These are phyloP conservation scores for Bacidia rubella DNA, from an alignment of 495 filamentous ascomycete species.

Conservation along the genomic window DNA sequence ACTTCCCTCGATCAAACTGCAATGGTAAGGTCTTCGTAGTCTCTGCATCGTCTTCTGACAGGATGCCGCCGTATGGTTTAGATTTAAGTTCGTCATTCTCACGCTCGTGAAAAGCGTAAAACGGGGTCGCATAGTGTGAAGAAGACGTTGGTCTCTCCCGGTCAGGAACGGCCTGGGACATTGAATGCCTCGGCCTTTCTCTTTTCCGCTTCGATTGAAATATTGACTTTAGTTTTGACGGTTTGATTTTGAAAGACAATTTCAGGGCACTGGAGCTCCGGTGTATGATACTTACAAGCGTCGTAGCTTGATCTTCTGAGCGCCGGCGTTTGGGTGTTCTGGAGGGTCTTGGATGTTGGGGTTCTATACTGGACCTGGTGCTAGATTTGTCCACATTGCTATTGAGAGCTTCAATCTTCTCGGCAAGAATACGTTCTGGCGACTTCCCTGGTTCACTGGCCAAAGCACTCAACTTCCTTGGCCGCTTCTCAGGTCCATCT, in stretches of 20 bases:
- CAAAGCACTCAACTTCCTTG: constrained; percentile 18
- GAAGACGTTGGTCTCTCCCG: constrained; percentile 30
- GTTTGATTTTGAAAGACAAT: constrained; percentile 45
- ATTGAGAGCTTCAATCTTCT: constrained; percentile 18
- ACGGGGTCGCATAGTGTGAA: constrained; percentile 52
- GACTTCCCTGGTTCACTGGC: constrained; percentile 11
- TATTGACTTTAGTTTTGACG: constrained; percentile 45
- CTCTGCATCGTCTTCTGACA: constrained; percentile 79
- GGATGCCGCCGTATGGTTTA: constrained; percentile 91
- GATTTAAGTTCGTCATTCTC: constrained; percentile 79
- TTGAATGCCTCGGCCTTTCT: constrained; percentile 22
- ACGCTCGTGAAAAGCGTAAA: constrained; percentile 74
- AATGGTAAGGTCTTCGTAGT: constrained; percentile 77
- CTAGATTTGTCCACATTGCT: constrained; percentile 14
- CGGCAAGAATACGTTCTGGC: constrained; percentile 8
- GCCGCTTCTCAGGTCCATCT: constrained; percentile 34
- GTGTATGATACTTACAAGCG: constrained; percentile 23
- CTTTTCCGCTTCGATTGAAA: constrained; percentile 24
- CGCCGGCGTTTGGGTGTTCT: constrained; percentile 25
- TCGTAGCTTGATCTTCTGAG: constrained; percentile 19
- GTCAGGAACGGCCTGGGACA: constrained; percentile 30
- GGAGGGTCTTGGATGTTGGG: constrained; percentile 14
- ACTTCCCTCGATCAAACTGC: constrained; percentile 63
- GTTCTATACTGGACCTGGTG: not conserved
- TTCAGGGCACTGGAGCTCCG: constrained; percentile 33